Evolutionary conservation across 805 yeast genomes (phyloP).

Genomic region (Ogataea siamensis): DNA sequence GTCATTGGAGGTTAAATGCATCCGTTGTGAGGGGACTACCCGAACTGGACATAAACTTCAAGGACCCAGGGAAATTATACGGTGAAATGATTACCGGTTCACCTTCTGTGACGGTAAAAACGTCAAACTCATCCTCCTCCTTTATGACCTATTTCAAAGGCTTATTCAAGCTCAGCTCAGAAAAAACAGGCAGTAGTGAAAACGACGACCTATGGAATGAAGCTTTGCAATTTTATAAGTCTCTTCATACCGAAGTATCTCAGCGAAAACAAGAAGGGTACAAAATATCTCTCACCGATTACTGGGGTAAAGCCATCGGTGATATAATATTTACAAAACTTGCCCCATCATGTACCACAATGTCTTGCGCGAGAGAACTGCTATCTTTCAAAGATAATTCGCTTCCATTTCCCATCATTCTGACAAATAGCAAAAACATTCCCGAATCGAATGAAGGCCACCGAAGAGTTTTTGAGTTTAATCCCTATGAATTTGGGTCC

Average conservation of each 20-base stretch:
- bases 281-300: slow-evolving; percentile 59
- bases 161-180: slow-evolving; percentile 7
- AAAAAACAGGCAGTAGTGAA: slow-evolving; percentile 14
- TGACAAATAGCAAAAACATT: slow-evolving; percentile 38
- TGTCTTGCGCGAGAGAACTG: slow-evolving; percentile 39
- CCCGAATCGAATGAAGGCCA: slow-evolving; percentile 35
- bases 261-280: slow-evolving; percentile 53
- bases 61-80: slow-evolving; percentile 4
- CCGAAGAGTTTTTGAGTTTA: slow-evolving; percentile 55
- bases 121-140: slow-evolving; percentile 16
- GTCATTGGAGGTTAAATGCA: slow-evolving; percentile 43
- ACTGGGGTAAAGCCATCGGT: slow-evolving; percentile 64
- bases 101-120: slow-evolving; percentile 12
- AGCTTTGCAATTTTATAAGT: slow-evolving; percentile 48
- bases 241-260: slow-evolving; percentile 52
- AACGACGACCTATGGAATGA: slow-evolving; percentile 10
- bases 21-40: slow-evolving; percentile 59
- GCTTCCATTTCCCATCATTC: slow-evolving; percentile 51
- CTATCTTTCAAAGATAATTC: slow-evolving; percentile 36
- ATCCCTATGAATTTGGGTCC: slow-evolving; percentile 66
- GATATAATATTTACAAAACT: slow-evolving; percentile 41
- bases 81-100: neutral
- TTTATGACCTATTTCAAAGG: slow-evolving; percentile 14
- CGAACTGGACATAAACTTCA: slow-evolving; percentile 41
- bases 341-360: slow-evolving; percentile 35